Conservation (phyloP, 345 rosid species). For the Pistacia vera region DNA sequence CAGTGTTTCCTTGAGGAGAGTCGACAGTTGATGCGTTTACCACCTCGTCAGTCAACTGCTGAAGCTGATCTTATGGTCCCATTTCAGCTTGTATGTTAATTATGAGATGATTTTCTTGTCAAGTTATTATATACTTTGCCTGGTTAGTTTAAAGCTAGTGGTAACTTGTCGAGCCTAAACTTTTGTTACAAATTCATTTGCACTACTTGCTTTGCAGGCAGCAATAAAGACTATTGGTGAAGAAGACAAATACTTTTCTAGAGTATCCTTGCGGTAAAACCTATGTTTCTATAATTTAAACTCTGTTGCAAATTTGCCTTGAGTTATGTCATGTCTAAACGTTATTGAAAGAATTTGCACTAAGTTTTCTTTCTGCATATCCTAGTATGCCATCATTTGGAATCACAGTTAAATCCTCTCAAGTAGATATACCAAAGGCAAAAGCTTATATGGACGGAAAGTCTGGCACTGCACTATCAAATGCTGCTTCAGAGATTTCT, state of each 20-base stretch:
- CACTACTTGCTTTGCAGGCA: constrained; percentile 59
- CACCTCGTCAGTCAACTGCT: constrained; percentile 95
- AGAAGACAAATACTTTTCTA: constrained; percentile 86
- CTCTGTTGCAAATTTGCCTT: not conserved
- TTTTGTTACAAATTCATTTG: not conserved
- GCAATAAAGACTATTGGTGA: constrained; percentile 88
- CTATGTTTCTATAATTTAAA: constrained; percentile 4
- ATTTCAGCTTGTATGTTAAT: constrained; percentile 80
- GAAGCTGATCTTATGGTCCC: constrained; percentile 98
- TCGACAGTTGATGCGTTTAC: constrained; percentile 89
- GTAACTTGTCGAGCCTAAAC: constrained; percentile 3
- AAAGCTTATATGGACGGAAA: constrained; percentile 50
- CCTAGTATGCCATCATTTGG: constrained; percentile 91
- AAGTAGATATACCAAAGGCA: constrained; percentile 57
- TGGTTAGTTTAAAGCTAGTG: not conserved
- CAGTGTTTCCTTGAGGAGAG: constrained; percentile 99
- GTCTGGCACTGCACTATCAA: constrained; percentile 38
- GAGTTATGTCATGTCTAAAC: not conserved
- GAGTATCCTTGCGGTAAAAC: constrained; percentile 83
- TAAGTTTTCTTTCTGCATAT: constrained; percentile 17
- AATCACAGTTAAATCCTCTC: constrained; percentile 67
- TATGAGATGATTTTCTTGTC: constrained; percentile 4
- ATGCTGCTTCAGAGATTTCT: constrained; percentile 52
- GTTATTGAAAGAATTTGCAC: constrained; percentile 15
- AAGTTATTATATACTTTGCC: not conserved